Evolutionary conservation across 1,139 yeast genomes (phyloP), one percentile per base, ranked within the genome.

Genomic region (Blastobotrys indianensis): DNA sequence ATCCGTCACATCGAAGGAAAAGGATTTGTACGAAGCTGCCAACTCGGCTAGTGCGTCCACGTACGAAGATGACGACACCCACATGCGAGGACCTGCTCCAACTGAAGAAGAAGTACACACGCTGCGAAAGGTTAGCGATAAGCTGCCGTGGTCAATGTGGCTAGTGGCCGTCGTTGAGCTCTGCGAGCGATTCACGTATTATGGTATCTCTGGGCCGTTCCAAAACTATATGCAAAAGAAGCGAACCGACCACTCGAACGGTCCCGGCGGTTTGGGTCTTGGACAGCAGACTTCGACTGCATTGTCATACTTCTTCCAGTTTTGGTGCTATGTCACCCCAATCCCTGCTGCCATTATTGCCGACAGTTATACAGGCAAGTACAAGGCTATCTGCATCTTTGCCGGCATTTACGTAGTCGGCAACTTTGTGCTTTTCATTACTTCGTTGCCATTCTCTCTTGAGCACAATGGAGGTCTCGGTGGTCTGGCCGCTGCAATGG

Each of bases 261-360:
- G 16, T 5, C 33, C 39, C 29, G 94, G 94, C 62, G 78, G 80
- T 12, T 73, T 85, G 53, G 74, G 74, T 37, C 72, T 82, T 55
- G 80, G 82, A 42, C 73, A 77, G 42, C 73, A 72, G 51, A 79
- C 82, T 56, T 88, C 94, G 32, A 80, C 86, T 42, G 92, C 86
- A 25, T 73, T 85, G 52, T 77, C 86, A 12, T 79, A 82, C 62
- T 79, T 84, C 59, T 80, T 84, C 73, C 86, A 83, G 61, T 85
- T 85, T 61, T 81, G 88, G 84, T 83, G 90, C 62, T 85, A 85
- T 62, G 73, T 84, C 41, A 82, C 92, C 40, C 95, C 95, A 32
- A 73, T 85, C 49, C 68, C 80, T 48, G 90, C 90, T 60, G 94
- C 90, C 48, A 78, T 81, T 66, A 56, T 85, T 31, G 80, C 94